Evolutionary conservation across 2,329 filamentous ascomycete species (phyloP).

Genomic region (Ophiocordyceps camponoti-saundersi): DNA sequence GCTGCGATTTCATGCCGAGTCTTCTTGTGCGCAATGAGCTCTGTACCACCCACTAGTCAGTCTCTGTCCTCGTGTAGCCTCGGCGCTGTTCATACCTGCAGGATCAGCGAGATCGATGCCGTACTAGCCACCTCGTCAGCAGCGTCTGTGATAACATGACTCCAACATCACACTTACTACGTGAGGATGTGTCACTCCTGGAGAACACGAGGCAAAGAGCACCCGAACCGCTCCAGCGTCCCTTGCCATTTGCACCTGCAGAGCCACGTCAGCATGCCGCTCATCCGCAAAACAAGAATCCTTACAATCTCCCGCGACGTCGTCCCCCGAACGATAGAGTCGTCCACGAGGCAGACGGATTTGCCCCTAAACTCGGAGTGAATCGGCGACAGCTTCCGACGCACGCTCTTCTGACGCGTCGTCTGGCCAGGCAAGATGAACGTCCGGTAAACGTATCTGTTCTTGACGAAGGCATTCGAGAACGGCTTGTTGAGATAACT

Average conservation of each 20-base stretch:
- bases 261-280: not conserved
- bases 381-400: slow-evolving; percentile 79
- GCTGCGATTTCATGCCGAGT: slow-evolving; percentile 19
- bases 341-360: slow-evolving; percentile 72
- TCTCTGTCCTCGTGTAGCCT: not conserved
- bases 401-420: slow-evolving; percentile 67
- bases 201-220: slow-evolving; percentile 68
- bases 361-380: slow-evolving; percentile 67
- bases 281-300: not conserved
- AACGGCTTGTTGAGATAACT: slow-evolving; percentile 60
- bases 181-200: slow-evolving; percentile 70
- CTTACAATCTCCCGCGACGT: slow-evolving; percentile 3
- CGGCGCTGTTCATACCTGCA: not conserved
- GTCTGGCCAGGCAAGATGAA: slow-evolving; percentile 65
- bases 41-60: slow-evolving; percentile 10
- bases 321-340: slow-evolving; percentile 61
- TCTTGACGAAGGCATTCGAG: slow-evolving; percentile 74
- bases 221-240: slow-evolving; percentile 72
- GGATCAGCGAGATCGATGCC: not conserved
- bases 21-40: slow-evolving; percentile 24
- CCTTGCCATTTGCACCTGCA: slow-evolving; percentile 44
- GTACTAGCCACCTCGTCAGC: not conserved
- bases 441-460: slow-evolving; percentile 74
- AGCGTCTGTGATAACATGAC: not conserved
- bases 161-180: slow-evolving; percentile 48